These are phyloP conservation scores for Metschnikowia amazonensis DNA, from an alignment of 805 yeast species.

Conservation along the genomic window DNA sequence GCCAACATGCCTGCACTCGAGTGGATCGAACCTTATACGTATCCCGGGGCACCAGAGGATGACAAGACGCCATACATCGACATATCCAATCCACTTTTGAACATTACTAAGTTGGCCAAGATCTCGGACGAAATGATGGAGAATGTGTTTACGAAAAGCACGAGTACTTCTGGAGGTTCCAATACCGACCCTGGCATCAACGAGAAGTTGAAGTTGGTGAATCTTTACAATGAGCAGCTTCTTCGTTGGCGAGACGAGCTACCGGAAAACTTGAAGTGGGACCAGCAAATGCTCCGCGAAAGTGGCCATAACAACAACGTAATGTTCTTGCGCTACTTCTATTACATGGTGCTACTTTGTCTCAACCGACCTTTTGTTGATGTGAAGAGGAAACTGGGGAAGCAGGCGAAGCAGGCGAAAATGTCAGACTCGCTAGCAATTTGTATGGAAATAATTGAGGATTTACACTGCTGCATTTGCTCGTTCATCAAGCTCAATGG, in stretches of 20 bases:
- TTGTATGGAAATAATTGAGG: conserved; percentile 9
- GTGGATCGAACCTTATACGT: conserved; percentile 13
- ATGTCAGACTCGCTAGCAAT: conserved; percentile 3
- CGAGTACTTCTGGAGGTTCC: neutral
- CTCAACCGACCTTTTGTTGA: conserved; percentile 15
- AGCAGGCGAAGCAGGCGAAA: neutral
- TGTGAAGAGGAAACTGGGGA: neutral
- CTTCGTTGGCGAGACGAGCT: conserved; percentile 11
- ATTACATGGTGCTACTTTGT: conserved; percentile 13
- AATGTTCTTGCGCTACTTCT: conserved; percentile 15
- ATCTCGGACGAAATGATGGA: conserved; percentile 14
- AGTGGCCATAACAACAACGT: conserved; percentile 12
- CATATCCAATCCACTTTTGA: conserved; percentile 12
- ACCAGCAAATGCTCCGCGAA: neutral
- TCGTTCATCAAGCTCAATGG: conserved; percentile 12
- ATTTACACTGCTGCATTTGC: conserved; percentile 9
- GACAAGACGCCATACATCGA: conserved; percentile 10
- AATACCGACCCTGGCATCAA: neutral
- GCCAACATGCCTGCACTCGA: conserved; percentile 15
- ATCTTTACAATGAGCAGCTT: conserved; percentile 8
- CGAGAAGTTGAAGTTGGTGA: conserved; percentile 6
- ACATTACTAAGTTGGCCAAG: conserved; percentile 7
- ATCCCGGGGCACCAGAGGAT: conserved; percentile 8
- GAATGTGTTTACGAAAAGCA: conserved; percentile 4
- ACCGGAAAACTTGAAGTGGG: conserved; percentile 10